phyloP scores from a whole-genome alignment of 345 rosid species.

The Ricinus communis region DNA sequence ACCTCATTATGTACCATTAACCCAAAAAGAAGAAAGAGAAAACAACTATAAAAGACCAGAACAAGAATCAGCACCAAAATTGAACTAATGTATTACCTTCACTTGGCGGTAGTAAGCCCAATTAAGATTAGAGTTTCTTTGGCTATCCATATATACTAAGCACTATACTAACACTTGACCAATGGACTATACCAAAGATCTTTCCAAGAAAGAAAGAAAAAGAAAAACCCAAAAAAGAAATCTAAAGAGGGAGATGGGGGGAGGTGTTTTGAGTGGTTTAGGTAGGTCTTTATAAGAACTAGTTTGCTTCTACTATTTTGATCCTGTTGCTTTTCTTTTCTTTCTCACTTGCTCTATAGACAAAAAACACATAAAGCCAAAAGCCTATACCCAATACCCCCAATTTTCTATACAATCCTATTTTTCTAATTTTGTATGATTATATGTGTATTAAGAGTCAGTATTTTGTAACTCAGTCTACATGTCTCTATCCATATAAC shows the following conservation, averaged over 20 bases:
- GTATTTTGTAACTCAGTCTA: conserved; percentile 19
- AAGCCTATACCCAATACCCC: conserved; percentile 21
- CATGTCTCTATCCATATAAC: neutral
- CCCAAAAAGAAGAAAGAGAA: neutral
- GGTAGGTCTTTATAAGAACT: conserved; percentile 34
- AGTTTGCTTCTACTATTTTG: conserved; percentile 5
- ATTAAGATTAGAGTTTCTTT: conserved; percentile 46
- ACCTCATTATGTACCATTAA: neutral
- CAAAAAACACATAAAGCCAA: conserved; percentile 50
- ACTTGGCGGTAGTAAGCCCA: conserved; percentile 68
- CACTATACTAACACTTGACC: conserved; percentile 1
- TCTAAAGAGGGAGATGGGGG: neutral
- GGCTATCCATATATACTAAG: conserved; percentile 52
- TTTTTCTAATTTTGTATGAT: too few species aligned
- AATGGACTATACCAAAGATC: neutral
- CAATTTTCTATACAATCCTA: conserved; percentile 15
- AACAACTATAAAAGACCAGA: neutral
- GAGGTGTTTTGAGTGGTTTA: conserved; percentile 33
- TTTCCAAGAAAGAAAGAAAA: conserved; percentile 1
- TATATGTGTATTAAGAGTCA: too few species aligned
- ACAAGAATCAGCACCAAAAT: neutral
- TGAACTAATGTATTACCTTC: conserved; percentile 34
- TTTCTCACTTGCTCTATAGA: conserved; percentile 21
- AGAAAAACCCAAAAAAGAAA: conserved; percentile 1
- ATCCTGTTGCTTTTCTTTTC: neutral